Percentiles rank a stretch among this genome's conserved stretches.
phyloP scores from a whole-genome alignment of 2,329 filamentous ascomycete species.

The Pyricularia grisea region DNA sequence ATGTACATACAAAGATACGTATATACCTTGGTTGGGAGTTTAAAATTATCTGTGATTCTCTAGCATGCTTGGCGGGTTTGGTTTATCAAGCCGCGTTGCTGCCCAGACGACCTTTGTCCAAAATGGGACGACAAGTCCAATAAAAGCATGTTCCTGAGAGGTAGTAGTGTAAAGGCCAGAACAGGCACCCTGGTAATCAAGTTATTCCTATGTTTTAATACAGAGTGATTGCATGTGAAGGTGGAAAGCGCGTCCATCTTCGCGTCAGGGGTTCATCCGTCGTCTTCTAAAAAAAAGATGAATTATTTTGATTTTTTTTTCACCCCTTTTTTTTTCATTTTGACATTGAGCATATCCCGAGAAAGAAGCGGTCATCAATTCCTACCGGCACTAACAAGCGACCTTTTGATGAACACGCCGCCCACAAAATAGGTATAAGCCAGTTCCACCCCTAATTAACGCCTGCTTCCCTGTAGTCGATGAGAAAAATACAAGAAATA shows the following conservation, averaged over 20 bases:
- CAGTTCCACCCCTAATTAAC: background rate
- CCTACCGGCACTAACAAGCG: background rate
- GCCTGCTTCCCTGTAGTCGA: slow-evolving; percentile 1
- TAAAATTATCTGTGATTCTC: background rate
- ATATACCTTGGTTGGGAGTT: no score
- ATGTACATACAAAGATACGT: no score
- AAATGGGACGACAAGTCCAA: no score
- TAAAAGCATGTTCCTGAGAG: no score
- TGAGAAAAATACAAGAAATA: background rate
- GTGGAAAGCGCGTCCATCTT: background rate
- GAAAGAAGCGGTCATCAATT: background rate
- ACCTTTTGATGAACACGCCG: background rate
- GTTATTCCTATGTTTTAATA: background rate
- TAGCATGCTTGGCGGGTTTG: no score
- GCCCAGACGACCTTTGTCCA: no score
- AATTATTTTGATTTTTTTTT: no score
- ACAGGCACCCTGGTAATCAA: background rate
- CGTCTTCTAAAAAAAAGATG: no score
- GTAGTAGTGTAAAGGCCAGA: no score
- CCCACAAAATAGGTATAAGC: background rate
- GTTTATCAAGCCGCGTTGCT: no score
- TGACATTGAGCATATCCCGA: background rate
- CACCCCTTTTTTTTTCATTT: no score
- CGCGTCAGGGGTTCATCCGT: background rate
- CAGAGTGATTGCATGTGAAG: background rate